A percentile compares a stretch with the other conserved stretches of the same genome.
These are phyloP conservation scores for Gaeumannomyces sp. DNA, from an alignment of 2,329 filamentous ascomycete genomes.

Conservation along the genomic window DNA sequence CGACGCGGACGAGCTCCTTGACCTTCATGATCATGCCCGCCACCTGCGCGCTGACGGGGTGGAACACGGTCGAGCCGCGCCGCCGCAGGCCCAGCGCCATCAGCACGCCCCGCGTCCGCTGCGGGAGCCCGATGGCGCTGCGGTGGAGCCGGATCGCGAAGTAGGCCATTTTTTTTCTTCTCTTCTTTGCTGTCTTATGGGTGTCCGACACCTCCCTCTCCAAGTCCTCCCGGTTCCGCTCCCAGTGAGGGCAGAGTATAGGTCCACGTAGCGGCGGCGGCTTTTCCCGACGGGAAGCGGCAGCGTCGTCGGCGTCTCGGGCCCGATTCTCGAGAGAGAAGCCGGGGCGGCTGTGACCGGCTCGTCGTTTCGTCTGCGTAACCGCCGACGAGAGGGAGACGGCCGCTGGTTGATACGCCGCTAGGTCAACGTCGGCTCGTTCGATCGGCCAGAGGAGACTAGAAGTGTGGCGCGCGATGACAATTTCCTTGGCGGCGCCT, in stretches of 20 bases:
- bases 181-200: background rate
- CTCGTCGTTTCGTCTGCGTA: background rate
- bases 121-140: conserved; percentile 80
- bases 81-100: conserved; percentile 78
- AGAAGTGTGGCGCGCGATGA: too few species aligned
- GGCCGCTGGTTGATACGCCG: background rate
- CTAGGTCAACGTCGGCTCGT: background rate
- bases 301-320: too few species aligned
- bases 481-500: background rate
- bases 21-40: conserved; percentile 91
- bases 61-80: conserved; percentile 82
- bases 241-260: too few species aligned
- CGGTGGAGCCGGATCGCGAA: conserved; percentile 90
- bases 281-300: too few species aligned
- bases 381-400: background rate
- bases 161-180: conserved; percentile 55
- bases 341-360: too few species aligned
- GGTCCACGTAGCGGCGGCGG: too few species aligned
- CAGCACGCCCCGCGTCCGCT: conserved; percentile 73
- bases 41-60: conserved; percentile 72
- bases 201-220: background rate
- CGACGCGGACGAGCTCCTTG: conserved; percentile 82
- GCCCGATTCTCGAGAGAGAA: background rate
- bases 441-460: background rate
- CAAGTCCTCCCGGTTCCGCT: background rate